phyloP scores from a whole-genome alignment of 2,329 filamentous ascomycete species.

The Ilyonectria robusta region DNA sequence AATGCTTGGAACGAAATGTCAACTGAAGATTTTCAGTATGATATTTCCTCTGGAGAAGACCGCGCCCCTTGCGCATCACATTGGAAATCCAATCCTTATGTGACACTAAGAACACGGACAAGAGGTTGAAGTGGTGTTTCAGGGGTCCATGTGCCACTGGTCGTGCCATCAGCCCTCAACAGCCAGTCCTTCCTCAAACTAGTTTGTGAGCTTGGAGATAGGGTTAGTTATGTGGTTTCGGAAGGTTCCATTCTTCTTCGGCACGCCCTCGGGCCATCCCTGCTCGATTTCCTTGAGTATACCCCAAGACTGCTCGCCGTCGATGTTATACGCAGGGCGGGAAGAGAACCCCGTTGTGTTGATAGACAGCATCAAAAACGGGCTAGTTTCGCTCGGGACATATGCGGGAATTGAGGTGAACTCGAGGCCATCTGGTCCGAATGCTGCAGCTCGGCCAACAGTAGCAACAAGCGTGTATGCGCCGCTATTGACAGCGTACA shows the following conservation, averaged over 20 bases:
- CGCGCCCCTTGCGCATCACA: too few relatives aligned
- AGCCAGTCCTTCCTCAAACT: neutral
- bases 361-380: conserved; percentile 14
- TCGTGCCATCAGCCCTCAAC: neutral
- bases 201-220: conserved; percentile 3
- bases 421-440: conserved; percentile 12
- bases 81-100: too few relatives aligned
- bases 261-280: conserved; percentile 18
- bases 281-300: conserved; percentile 9
- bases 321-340: conserved; percentile 1
- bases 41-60: too few relatives aligned
- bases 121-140: too few relatives aligned
- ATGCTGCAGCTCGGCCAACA: conserved; percentile 14
- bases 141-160: neutral
- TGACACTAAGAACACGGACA: too few relatives aligned
- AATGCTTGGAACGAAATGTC: too few relatives aligned
- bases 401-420: conserved; percentile 5
- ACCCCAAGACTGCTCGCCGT: conserved; percentile 22
- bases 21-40: too few relatives aligned
- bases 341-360: conserved; percentile 16
- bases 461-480: conserved; percentile 12
- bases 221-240: neutral
- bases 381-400: neutral
- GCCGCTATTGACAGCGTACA: conserved; percentile 18
- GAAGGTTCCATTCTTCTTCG: conserved; percentile 14